These are phyloP conservation scores for Vitis vinifera DNA, from an alignment of 164 flowering plant species.

Conservation along the genomic window DNA sequence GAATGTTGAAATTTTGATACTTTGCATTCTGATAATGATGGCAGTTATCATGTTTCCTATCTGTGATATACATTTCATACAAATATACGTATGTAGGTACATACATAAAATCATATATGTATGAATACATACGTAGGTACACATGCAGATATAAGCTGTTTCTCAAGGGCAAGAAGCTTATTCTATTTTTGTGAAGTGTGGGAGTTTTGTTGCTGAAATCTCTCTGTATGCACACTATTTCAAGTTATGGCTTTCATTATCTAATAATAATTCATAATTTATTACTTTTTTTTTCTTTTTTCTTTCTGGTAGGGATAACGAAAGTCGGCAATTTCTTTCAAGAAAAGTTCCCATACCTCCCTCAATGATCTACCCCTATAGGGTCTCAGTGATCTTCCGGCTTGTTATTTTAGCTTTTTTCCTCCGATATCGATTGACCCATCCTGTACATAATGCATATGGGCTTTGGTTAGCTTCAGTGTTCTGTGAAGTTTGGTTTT, in stretches of 20 bases:
- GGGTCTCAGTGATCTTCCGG: slow-evolving; percentile 29
- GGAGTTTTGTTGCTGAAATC: slow-evolving; percentile 1
- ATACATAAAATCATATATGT: no score
- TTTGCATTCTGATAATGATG: background rate
- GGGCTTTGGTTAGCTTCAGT: slow-evolving; percentile 32
- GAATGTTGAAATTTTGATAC: background rate
- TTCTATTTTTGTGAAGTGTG: background rate
- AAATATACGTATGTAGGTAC: no score
- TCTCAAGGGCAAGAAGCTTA: background rate
- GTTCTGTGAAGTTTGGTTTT: slow-evolving; percentile 39
- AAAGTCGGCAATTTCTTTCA: slow-evolving; percentile 31
- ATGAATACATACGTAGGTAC: no score
- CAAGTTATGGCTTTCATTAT: background rate
- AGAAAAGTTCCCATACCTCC: slow-evolving; percentile 34
- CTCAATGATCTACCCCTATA: slow-evolving; percentile 28
- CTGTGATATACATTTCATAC: background rate
- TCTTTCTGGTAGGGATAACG: slow-evolving; percentile 23
- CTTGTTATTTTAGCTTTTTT: slow-evolving; percentile 28
- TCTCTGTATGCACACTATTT: background rate
- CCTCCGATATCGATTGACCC: slow-evolving; percentile 30
- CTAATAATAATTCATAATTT: background rate
- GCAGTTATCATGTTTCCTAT: background rate
- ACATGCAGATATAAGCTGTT: background rate
- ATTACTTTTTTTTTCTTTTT: slow-evolving; percentile 10
- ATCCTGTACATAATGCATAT: slow-evolving; percentile 31